A percentile compares a stretch with the other conserved stretches of the same genome.
phyloP scores from a whole-genome alignment of 306 rosid genomes.

The Quercus agrifolia region DNA sequence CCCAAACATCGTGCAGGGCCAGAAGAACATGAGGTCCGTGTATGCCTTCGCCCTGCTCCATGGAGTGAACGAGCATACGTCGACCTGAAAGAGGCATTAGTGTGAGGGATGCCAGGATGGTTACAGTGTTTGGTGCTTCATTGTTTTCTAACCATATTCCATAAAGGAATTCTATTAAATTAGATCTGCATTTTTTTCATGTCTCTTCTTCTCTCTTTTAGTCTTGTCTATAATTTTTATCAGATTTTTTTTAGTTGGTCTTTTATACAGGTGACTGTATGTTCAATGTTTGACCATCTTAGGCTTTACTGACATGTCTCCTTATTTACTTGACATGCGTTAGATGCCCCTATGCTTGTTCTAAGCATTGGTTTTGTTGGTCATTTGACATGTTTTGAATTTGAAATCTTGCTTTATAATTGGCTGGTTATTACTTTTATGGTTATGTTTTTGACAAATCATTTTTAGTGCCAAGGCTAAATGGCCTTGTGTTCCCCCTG shows the following conservation, averaged over 20 bases:
- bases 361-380: background rate
- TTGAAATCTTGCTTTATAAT: background rate
- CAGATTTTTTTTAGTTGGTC: background rate
- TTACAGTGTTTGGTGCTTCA: constrained; percentile 16
- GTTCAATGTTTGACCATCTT: background rate
- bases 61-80: constrained; percentile 57
- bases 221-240: background rate
- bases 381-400: background rate
- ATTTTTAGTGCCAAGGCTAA: background rate
- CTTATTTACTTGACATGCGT: background rate
- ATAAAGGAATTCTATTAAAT: constrained; percentile 14
- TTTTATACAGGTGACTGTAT: background rate
- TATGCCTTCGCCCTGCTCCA: constrained; percentile 51
- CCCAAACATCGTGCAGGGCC: constrained; percentile 53
- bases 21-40: constrained; percentile 64
- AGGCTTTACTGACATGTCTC: background rate
- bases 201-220: background rate
- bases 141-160: constrained; percentile 23
- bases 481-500: background rate
- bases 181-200: constrained; percentile 13
- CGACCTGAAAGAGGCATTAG: constrained; percentile 34
- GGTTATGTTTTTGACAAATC: background rate
- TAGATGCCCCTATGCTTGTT: background rate
- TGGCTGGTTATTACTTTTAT: background rate
- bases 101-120: constrained; percentile 15